These are phyloP conservation scores for Ustilago curta DNA, from an alignment of 1,284 basidiomycete genomes.

Conservation along the genomic window DNA sequence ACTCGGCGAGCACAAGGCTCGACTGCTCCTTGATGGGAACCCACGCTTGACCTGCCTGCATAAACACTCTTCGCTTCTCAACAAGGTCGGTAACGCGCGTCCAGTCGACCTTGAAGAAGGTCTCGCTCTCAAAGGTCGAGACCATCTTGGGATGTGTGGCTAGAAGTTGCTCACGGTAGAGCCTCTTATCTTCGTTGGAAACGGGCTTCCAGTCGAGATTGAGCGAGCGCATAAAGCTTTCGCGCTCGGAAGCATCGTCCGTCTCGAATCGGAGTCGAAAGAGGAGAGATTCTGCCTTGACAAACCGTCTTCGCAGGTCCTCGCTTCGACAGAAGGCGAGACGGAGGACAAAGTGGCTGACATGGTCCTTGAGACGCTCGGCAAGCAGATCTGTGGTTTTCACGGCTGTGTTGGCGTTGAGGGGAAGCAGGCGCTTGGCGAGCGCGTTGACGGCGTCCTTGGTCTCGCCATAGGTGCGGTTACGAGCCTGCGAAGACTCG, in stretches of 20 bases:
- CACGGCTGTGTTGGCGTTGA: slow-evolving; percentile 76
- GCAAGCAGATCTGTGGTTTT: slow-evolving; percentile 70
- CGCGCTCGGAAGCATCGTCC: slow-evolving; percentile 76
- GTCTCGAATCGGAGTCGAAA: slow-evolving; percentile 86
- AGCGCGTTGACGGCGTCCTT: slow-evolving; percentile 76
- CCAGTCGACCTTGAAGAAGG: slow-evolving; percentile 84
- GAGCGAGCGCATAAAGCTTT: slow-evolving; percentile 80
- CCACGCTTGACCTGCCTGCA: slow-evolving; percentile 87
- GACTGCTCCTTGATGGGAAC: slow-evolving; percentile 85
- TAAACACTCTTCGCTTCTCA: slow-evolving; percentile 82
- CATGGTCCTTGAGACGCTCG: slow-evolving; percentile 87
- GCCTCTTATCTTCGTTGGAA: slow-evolving; percentile 74
- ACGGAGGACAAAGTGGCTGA: slow-evolving; percentile 93
- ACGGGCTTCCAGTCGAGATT: slow-evolving; percentile 85
- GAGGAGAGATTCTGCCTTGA: slow-evolving; percentile 87
- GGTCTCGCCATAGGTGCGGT: slow-evolving; percentile 82
- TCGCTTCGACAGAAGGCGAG: slow-evolving; percentile 96
- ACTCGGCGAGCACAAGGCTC: slow-evolving; percentile 89
- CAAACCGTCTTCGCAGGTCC: slow-evolving; percentile 87
- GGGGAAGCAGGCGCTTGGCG: slow-evolving; percentile 79
- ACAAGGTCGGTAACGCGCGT: slow-evolving; percentile 92
- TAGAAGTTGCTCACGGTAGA: slow-evolving; percentile 74
- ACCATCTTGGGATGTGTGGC: slow-evolving; percentile 60
- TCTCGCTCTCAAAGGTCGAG: slow-evolving; percentile 72
- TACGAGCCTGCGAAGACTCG: slow-evolving; percentile 88